Evolutionary conservation across 352 stramenopile species (phyloP).

Genomic region (Thalassiosira livingstoniorum): DNA sequence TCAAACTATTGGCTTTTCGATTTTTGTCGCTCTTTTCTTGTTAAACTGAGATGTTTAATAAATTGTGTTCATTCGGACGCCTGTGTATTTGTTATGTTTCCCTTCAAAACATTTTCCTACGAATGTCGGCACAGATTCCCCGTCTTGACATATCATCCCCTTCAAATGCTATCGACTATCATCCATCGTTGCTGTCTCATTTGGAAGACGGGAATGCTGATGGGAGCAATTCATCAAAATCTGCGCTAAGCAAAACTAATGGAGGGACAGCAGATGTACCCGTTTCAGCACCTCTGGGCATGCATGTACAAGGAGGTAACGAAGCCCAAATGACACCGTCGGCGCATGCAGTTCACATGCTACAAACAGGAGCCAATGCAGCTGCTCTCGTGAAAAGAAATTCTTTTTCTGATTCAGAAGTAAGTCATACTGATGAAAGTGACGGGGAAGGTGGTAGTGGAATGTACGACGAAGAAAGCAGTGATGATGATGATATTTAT

Average conservation of each 20-base stretch:
- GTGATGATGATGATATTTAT: conserved; percentile 42
- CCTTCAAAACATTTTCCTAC: conserved; percentile 11
- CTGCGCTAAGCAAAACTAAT: conserved; percentile 9
- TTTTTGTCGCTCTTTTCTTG: too few relatives aligned
- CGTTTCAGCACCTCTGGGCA: not conserved
- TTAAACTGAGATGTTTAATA: too few relatives aligned
- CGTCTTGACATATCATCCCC: conserved; percentile 80
- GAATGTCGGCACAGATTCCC: conserved; percentile 80
- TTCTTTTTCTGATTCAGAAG: conserved; percentile 53
- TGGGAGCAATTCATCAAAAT: not conserved
- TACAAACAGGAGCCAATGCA: conserved; percentile 5
- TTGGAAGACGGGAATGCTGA: too few relatives aligned
- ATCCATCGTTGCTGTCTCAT: conserved; percentile 82
- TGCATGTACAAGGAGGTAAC: too few relatives aligned
- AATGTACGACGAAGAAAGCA: conserved; percentile 47
- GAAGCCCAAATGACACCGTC: too few relatives aligned
- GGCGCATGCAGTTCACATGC: too few relatives aligned
- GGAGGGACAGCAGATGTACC: not conserved
- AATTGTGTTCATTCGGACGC: too few relatives aligned
- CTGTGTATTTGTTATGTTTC: conserved; percentile 11
- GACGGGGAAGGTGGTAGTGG: conserved; percentile 50
- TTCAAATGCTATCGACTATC: conserved; percentile 82
- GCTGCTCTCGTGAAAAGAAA: not conserved
- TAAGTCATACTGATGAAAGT: conserved; percentile 58
- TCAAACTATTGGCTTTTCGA: too few relatives aligned